A percentile compares a stretch with the other conserved stretches of the same genome.
Evolutionary conservation across 1,284 basidiomycete species (phyloP).

Genomic region (Cutaneotrichosporon dermatis): DNA sequence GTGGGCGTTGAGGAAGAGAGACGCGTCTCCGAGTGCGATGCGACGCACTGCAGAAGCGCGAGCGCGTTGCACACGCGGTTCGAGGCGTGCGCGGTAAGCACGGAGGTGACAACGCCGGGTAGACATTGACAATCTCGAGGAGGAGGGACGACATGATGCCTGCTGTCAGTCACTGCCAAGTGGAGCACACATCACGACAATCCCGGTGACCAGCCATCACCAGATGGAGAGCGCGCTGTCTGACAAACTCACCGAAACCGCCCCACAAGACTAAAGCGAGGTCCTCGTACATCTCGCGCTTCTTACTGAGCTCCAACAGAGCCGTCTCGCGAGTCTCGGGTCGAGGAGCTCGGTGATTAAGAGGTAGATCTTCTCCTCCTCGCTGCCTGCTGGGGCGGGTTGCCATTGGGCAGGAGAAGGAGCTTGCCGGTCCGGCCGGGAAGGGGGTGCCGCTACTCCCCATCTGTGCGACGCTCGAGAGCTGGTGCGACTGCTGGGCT

Average conservation of each 20-base stretch:
- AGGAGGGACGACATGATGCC: constrained; percentile 98
- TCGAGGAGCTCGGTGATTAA: constrained; percentile 54
- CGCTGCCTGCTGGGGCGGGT: constrained; percentile 43
- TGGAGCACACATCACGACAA: background rate
- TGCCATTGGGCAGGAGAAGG: constrained; percentile 45
- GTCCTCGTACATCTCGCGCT: constrained; percentile 98
- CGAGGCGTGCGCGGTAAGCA: constrained; percentile 95
- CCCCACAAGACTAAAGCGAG: constrained; percentile 97
- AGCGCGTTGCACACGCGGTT: constrained; percentile 99
- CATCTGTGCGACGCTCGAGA: constrained; percentile 2
- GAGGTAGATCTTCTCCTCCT: constrained; percentile 55
- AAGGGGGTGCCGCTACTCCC: constrained; percentile 9
- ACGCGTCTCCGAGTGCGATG: constrained; percentile 87
- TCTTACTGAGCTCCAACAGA: constrained; percentile 94
- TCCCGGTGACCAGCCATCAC: background rate
- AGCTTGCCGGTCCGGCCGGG: constrained; percentile 34
- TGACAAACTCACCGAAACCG: constrained; percentile 73
- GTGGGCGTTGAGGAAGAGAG: constrained; percentile 90
- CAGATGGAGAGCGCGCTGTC: no score
- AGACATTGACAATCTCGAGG: constrained; percentile 98
- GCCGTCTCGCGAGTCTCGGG: constrained; percentile 71
- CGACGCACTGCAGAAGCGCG: constrained; percentile 94
- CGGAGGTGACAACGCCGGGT: constrained; percentile 94
- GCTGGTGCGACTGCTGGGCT: background rate
- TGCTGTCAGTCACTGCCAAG: constrained; percentile 40